Percentiles rank a stretch among this genome's conserved stretches.
phyloP scores from a whole-genome alignment of 2,329 filamentous ascomycete species.

The Penicillium rolfsii region DNA sequence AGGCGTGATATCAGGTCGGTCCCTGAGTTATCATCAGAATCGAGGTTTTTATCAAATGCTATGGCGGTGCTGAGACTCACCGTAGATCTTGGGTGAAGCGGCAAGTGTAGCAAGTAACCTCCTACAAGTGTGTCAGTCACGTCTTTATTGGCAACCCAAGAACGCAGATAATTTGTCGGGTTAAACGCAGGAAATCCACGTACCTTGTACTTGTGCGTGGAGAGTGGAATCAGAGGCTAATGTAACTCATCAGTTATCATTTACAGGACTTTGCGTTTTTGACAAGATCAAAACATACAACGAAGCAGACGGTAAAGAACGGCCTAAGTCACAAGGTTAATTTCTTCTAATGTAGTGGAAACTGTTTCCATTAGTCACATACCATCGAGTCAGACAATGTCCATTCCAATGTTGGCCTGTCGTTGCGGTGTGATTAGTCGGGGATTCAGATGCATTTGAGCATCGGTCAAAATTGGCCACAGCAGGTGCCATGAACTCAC shows the following conservation, averaged over 20 bases:
- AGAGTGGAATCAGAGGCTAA: constrained; percentile 45
- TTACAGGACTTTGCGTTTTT: background rate
- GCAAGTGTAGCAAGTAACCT: constrained; percentile 45
- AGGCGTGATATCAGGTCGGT: constrained; percentile 45
- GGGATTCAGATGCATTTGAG: background rate
- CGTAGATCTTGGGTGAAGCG: constrained; percentile 44
- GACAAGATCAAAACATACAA: constrained; percentile 35
- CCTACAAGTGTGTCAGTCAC: constrained; percentile 34
- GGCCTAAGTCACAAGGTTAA: constrained; percentile 37
- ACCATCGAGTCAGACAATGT: constrained; percentile 50
- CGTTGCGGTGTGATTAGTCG: constrained; percentile 2
- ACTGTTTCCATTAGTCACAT: constrained; percentile 17
- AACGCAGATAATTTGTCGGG: background rate
- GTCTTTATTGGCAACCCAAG: background rate
- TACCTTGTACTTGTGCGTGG: constrained; percentile 46
- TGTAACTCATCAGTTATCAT: constrained; percentile 17
- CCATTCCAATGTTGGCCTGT: constrained; percentile 50
- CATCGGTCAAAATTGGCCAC: background rate
- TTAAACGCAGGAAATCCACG: background rate
- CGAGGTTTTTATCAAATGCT: background rate
- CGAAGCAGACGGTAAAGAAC: constrained; percentile 52
- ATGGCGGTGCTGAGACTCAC: constrained; percentile 24
- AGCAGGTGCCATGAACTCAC: constrained; percentile 33
- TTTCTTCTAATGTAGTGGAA: background rate
- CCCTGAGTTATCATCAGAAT: constrained; percentile 27